Percentiles rank a stretch among this genome's conserved stretches.
Evolutionary conservation across 2,329 filamentous ascomycete species (phyloP).

Genomic region (Tothia fuscella): DNA sequence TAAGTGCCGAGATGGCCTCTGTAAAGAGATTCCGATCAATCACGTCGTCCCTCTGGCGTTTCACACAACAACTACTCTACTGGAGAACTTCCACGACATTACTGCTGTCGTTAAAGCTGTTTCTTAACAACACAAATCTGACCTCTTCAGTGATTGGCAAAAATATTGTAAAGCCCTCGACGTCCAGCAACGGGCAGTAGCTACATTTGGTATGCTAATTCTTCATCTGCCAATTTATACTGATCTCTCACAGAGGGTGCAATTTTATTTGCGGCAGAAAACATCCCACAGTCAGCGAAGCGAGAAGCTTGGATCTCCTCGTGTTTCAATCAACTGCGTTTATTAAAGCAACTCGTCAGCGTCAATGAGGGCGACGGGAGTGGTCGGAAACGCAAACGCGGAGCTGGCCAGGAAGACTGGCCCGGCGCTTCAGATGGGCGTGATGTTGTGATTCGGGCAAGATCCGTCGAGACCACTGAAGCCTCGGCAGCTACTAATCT

Average conservation of each 20-base stretch:
- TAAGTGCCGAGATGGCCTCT: background rate
- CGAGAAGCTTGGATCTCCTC: background rate
- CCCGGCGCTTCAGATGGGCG: background rate
- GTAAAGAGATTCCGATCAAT: background rate
- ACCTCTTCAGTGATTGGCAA: conserved; percentile 2
- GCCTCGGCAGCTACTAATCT: background rate
- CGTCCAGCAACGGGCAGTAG: background rate
- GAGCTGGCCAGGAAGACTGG: background rate
- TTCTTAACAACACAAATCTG: background rate
- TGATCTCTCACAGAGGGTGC: conserved; percentile 1
- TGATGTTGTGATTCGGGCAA: background rate
- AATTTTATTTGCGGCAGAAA: background rate
- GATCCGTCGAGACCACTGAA: background rate
- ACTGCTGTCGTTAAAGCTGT: background rate
- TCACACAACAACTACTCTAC: conserved; percentile 4
- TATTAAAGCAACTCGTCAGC: background rate
- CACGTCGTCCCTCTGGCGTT: background rate
- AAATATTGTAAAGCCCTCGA: conserved; percentile 1
- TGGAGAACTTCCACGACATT: background rate
- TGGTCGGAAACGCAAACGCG: conserved; percentile 2
- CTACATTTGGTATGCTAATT: background rate
- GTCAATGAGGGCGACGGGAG: conserved; percentile 1
- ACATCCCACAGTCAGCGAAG: background rate
- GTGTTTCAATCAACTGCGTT: background rate
- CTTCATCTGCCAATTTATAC: background rate